Conservation (phyloP, 202 grass and related monocot genomes). For the Bolboschoenoplectus hybrid region DNA sequence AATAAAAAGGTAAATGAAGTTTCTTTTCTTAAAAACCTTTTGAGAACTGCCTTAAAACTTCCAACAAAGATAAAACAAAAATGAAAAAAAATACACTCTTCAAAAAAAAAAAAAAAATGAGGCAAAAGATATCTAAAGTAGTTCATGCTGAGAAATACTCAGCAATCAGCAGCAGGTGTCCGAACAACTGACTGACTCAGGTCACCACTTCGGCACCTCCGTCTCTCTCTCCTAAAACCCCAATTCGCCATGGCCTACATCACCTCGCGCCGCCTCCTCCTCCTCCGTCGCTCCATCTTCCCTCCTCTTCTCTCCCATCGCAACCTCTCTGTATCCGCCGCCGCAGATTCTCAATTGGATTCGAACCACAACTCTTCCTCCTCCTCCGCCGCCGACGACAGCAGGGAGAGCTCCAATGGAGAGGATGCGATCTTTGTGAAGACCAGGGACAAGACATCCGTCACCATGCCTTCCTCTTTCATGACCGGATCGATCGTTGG, state of each 20-base stretch:
- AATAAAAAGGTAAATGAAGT: too few species aligned
- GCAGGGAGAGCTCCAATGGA: neutral
- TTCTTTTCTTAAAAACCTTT: too few species aligned
- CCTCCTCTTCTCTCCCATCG: constrained; percentile 44
- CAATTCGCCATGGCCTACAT: constrained; percentile 47
- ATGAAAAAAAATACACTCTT: too few species aligned
- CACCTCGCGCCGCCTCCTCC: constrained; percentile 45
- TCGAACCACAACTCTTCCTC: constrained; percentile 31
- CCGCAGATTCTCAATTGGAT: constrained; percentile 12
- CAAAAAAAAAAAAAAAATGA: too few species aligned
- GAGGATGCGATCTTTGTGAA: constrained; percentile 62
- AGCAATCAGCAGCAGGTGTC: too few species aligned
- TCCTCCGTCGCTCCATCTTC: constrained; percentile 42
- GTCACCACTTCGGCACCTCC: neutral
- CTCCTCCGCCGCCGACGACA: constrained; percentile 4
- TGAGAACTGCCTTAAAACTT: too few species aligned
- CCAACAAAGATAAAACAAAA: too few species aligned
- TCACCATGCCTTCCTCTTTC: constrained; percentile 85
- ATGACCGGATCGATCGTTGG: constrained; percentile 84
- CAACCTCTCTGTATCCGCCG: constrained; percentile 6
- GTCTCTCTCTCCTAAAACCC: neutral
- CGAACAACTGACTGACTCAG: neutral
- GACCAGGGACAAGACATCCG: constrained; percentile 82
- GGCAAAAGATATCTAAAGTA: too few species aligned
- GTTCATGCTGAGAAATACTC: neutral